phyloP scores from a whole-genome alignment of 1,284 basidiomycete species.

The Puccinia coronata region DNA sequence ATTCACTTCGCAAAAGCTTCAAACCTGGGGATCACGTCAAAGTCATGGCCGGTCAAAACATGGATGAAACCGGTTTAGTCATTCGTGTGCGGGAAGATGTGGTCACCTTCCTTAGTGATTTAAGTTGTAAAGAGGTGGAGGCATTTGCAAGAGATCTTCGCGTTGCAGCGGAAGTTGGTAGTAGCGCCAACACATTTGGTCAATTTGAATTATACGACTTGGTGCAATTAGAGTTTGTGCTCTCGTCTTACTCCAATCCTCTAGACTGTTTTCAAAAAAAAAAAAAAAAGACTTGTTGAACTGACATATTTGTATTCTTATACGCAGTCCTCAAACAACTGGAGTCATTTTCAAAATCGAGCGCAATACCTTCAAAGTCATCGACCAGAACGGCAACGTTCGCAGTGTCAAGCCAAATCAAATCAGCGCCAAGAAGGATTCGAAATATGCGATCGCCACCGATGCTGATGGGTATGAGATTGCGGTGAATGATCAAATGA shows the following conservation, averaged over 20 bases:
- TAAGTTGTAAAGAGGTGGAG: slow-evolving; percentile 92
- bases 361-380: slow-evolving; percentile 86
- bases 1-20: slow-evolving; percentile 90
- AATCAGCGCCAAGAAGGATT: slow-evolving; percentile 81
- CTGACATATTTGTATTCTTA: slow-evolving; percentile 27
- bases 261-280: not conserved
- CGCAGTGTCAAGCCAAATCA: slow-evolving; percentile 90
- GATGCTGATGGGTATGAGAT: slow-evolving; percentile 79
- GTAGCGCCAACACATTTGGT: slow-evolving; percentile 81
- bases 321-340: slow-evolving; percentile 76
- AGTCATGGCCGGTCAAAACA: slow-evolving; percentile 92
- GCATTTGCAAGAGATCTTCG: slow-evolving; percentile 97
- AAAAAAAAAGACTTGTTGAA: not conserved
- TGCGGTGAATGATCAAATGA: slow-evolving; percentile 83
- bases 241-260: not conserved
- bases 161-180: slow-evolving; percentile 93
- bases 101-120: slow-evolving; percentile 95
- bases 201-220: slow-evolving; percentile 95
- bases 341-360: slow-evolving; percentile 98
- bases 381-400: slow-evolving; percentile 89
- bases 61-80: slow-evolving; percentile 92
- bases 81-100: slow-evolving; percentile 76
- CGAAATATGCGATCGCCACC: slow-evolving; percentile 79
- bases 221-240: slow-evolving; percentile 86
- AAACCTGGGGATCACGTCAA: slow-evolving; percentile 98